Conservation (phyloP, 805 yeast genomes). For the Metschnikowia chrysomelidarum region DNA sequence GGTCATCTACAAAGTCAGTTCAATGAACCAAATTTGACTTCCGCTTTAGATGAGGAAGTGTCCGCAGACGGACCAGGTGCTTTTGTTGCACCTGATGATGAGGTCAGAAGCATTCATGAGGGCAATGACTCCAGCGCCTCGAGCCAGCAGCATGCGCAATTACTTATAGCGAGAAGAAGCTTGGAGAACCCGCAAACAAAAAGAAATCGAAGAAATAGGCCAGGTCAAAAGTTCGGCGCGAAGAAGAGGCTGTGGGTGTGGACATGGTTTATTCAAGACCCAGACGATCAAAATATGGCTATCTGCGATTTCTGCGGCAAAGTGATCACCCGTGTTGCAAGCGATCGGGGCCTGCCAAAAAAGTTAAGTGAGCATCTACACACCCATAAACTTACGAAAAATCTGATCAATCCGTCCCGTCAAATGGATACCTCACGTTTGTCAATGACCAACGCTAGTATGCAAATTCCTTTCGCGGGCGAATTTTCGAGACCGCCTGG, state of each 20-base stretch:
- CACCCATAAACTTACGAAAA: constrained; percentile 48
- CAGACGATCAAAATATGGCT: constrained; percentile 46
- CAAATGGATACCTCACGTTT: constrained; percentile 38
- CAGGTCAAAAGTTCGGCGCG: constrained; percentile 59
- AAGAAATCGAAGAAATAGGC: constrained; percentile 42
- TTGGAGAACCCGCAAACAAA: constrained; percentile 9
- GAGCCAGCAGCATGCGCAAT: no score
- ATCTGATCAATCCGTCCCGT: constrained; percentile 41
- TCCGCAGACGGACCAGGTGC: neutral
- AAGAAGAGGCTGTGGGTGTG: constrained; percentile 63
- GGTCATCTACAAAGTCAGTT: constrained; percentile 12
- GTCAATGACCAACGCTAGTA: constrained; percentile 33
- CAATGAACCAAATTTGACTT: constrained; percentile 8
- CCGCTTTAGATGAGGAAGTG: constrained; percentile 1
- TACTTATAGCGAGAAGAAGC: constrained; percentile 3
- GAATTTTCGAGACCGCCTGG: constrained; percentile 8
- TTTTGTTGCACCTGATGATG: constrained; percentile 1
- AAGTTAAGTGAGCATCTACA: constrained; percentile 55
- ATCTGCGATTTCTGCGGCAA: constrained; percentile 55
- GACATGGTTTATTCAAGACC: constrained; percentile 58
- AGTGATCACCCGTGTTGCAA: constrained; percentile 44
- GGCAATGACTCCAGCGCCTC: neutral
- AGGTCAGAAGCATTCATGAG: neutral
- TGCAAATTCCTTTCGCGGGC: constrained; percentile 17
- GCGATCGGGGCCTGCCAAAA: constrained; percentile 60